Conservation (phyloP, 164 flowering plant species). For the Taxillus chinensis region DNA sequence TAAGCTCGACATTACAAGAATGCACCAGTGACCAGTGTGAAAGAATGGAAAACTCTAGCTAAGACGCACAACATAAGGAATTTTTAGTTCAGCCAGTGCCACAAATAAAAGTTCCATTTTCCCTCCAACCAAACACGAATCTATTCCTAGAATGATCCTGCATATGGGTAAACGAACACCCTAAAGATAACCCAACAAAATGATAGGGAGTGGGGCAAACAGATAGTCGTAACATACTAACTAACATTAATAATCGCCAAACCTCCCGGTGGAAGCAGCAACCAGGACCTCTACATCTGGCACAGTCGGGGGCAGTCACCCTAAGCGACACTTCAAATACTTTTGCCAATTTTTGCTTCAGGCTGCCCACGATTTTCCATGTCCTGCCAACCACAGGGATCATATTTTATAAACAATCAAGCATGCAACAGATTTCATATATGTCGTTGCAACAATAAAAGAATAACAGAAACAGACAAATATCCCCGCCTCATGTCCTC, state of each 20-base stretch:
- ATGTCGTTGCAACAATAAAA: neutral
- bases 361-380: slow-evolving; percentile 42
- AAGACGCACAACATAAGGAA: neutral
- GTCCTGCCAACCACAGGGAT: slow-evolving; percentile 22
- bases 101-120: neutral
- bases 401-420: neutral
- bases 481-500: neutral
- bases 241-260: slow-evolving; percentile 96
- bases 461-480: neutral
- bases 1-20: too few species aligned
- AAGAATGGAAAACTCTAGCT: neutral
- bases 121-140: neutral
- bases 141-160: neutral
- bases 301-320: slow-evolving; percentile 48
- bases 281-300: slow-evolving; percentile 46
- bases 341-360: slow-evolving; percentile 50
- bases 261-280: slow-evolving; percentile 50
- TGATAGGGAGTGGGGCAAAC: neutral
- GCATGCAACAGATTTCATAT: neutral
- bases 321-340: slow-evolving; percentile 54
- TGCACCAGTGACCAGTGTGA: too few species aligned
- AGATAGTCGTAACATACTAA: too few species aligned
- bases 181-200: neutral
- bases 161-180: neutral
- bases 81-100: neutral